phyloP scores from a whole-genome alignment of 768 basidiomycete genomes.

The Boletus rubescentipes region DNA sequence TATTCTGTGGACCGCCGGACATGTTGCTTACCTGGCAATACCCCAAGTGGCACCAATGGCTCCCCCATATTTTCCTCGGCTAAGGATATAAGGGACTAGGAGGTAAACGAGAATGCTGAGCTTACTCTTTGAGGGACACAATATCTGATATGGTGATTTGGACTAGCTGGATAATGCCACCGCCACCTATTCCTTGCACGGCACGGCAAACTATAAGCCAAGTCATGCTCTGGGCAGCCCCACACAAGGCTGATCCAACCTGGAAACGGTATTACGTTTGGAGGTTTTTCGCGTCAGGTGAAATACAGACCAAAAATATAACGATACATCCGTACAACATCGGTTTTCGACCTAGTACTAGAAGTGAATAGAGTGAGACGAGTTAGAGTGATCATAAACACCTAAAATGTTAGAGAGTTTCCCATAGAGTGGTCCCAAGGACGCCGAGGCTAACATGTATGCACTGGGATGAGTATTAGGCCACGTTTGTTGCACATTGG shows the following conservation, averaged over 20 bases:
- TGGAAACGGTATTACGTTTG: slow-evolving; percentile 4
- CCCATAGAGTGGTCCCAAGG: slow-evolving; percentile 47
- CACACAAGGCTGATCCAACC: slow-evolving; percentile 41
- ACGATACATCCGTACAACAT: slow-evolving; percentile 37
- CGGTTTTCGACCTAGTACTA: slow-evolving; percentile 34
- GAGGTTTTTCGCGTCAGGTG: not conserved
- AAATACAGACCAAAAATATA: slow-evolving; percentile 35
- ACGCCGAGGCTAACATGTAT: slow-evolving; percentile 46
- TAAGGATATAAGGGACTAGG: slow-evolving; percentile 1
- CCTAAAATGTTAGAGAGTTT: slow-evolving; percentile 45
- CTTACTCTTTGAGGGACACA: slow-evolving; percentile 33
- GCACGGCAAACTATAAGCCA: slow-evolving; percentile 43
- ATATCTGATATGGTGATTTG: slow-evolving; percentile 44
- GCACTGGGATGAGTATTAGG: slow-evolving; percentile 30
- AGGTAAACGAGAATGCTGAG: not conserved
- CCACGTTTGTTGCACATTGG: not conserved
- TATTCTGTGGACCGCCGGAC: not conserved
- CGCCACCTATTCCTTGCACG: slow-evolving; percentile 44
- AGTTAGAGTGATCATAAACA: slow-evolving; percentile 2
- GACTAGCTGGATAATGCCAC: slow-evolving; percentile 37
- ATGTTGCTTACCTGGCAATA: slow-evolving; percentile 29
- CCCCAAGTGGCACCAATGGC: slow-evolving; percentile 42
- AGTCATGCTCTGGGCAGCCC: slow-evolving; percentile 43
- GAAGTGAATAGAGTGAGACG: not conserved
- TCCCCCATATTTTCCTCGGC: slow-evolving; percentile 42